phyloP scores from a whole-genome alignment of 139 green algal genomes.

The Dunaliella primolecta region DNA sequence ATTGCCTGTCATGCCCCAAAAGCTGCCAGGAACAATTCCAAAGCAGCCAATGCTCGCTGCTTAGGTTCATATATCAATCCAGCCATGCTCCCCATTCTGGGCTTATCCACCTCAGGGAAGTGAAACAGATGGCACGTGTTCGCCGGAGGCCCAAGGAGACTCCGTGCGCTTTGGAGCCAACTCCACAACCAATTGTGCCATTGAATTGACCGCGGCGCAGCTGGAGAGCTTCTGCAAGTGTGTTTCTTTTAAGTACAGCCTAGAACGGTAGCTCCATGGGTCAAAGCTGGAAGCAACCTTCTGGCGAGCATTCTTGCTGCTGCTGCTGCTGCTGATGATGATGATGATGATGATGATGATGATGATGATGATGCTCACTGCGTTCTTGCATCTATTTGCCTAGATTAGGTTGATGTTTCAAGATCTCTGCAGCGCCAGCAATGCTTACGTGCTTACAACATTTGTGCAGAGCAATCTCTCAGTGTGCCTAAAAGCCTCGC shows the following conservation, averaged over 20 bases:
- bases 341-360: too few relatives aligned
- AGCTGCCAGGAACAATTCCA: neutral
- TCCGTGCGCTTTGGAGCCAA: conserved; percentile 41
- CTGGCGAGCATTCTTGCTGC: too few relatives aligned
- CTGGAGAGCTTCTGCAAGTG: conserved; percentile 39
- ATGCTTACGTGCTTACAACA: too few relatives aligned
- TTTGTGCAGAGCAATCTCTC: too few relatives aligned
- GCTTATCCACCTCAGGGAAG: neutral
- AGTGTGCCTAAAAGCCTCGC: too few relatives aligned
- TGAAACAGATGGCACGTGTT: conserved; percentile 27
- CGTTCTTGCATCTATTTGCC: neutral
- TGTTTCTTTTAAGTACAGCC: neutral
- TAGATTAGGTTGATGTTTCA: neutral
- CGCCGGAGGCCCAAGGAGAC: neutral
- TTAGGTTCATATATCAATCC: too few relatives aligned
- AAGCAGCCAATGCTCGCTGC: neutral
- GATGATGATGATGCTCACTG: neutral
- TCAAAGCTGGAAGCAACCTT: too few relatives aligned
- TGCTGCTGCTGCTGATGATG: too few relatives aligned
- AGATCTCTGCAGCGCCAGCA: neutral
- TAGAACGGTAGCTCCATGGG: too few relatives aligned
- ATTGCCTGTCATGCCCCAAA: neutral
- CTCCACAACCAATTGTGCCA: conserved; percentile 35
- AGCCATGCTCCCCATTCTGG: too few relatives aligned
- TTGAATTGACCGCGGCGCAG: conserved; percentile 20